Conservation (phyloP, 1,284 basidiomycete species). For the Pseudozyma sp. region DNA sequence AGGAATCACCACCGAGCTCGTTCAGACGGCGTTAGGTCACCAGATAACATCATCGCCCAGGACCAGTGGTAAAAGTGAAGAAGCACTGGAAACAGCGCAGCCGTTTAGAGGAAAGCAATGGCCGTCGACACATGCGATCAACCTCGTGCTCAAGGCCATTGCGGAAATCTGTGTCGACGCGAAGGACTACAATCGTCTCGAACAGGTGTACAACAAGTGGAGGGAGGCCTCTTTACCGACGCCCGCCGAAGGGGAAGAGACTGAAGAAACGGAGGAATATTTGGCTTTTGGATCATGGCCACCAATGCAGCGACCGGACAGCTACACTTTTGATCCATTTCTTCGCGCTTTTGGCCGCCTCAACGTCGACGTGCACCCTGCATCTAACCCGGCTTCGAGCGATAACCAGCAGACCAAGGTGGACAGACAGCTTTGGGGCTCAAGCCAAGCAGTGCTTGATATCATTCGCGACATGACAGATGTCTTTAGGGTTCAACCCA, state of each 20-base stretch:
- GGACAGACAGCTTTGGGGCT: conserved; percentile 25
- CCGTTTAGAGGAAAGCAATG: conserved; percentile 24
- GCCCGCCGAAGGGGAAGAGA: no score
- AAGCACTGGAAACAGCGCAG: background rate
- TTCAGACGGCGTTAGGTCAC: conserved; percentile 18
- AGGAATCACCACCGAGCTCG: conserved; percentile 31
- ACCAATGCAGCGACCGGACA: conserved; percentile 32
- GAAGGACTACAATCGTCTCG: conserved; percentile 27
- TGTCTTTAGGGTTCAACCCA: conserved; percentile 16
- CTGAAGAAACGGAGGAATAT: background rate
- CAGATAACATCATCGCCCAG: background rate
- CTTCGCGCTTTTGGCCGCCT: conserved; percentile 34
- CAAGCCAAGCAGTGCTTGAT: conserved; percentile 23
- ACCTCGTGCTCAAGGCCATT: conserved; percentile 36
- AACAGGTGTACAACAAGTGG: conserved; percentile 26
- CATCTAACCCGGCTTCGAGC: background rate
- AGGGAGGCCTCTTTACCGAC: conserved; percentile 11
- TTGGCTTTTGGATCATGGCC: conserved; percentile 37
- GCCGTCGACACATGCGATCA: conserved; percentile 48
- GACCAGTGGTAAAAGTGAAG: no score
- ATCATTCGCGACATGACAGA: conserved; percentile 48
- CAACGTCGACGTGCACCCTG: conserved; percentile 4
- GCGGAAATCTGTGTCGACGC: conserved; percentile 20
- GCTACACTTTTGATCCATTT: conserved; percentile 41
- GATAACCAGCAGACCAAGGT: background rate